These are phyloP conservation scores for Fraxinus pennsylvanica DNA, from an alignment of 257 asterid species.

Conservation along the genomic window DNA sequence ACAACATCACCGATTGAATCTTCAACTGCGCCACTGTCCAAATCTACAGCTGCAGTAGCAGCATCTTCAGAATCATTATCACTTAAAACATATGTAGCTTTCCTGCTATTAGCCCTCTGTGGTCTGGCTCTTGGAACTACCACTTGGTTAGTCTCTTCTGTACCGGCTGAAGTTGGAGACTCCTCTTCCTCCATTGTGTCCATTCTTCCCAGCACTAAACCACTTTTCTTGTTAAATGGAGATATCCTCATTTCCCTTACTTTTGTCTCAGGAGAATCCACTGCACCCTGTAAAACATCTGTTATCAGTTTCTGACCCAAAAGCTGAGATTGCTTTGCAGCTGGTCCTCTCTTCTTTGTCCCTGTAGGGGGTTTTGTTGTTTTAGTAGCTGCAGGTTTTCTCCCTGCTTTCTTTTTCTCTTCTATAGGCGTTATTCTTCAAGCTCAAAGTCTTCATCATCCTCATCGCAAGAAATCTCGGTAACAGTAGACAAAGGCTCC, in stretches of 20 bases:
- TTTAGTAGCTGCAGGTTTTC: constrained; percentile 46
- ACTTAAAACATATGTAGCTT: constrained; percentile 54
- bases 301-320: constrained; percentile 72
- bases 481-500: constrained; percentile 35
- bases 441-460: constrained; percentile 46
- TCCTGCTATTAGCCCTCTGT: constrained; percentile 48
- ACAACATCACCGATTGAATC: constrained; percentile 31
- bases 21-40: constrained; percentile 32
- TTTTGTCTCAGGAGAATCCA: constrained; percentile 71
- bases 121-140: constrained; percentile 57
- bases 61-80: constrained; percentile 65
- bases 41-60: constrained; percentile 20
- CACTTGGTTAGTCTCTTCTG: constrained; percentile 28
- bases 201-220: constrained; percentile 56
- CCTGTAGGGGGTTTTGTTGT: constrained; percentile 57
- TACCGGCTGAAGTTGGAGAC: constrained; percentile 39
- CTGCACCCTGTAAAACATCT: constrained; percentile 58
- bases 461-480: constrained; percentile 47
- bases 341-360: constrained; percentile 60
- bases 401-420: constrained; percentile 56
- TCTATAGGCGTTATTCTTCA: constrained; percentile 26
- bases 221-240: constrained; percentile 92
- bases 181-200: constrained; percentile 34
- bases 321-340: constrained; percentile 40
- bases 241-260: constrained; percentile 84